These are phyloP conservation scores for Lolium multiflorum DNA, from an alignment of 176 grass and related monocot genomes.

Conservation along the genomic window DNA sequence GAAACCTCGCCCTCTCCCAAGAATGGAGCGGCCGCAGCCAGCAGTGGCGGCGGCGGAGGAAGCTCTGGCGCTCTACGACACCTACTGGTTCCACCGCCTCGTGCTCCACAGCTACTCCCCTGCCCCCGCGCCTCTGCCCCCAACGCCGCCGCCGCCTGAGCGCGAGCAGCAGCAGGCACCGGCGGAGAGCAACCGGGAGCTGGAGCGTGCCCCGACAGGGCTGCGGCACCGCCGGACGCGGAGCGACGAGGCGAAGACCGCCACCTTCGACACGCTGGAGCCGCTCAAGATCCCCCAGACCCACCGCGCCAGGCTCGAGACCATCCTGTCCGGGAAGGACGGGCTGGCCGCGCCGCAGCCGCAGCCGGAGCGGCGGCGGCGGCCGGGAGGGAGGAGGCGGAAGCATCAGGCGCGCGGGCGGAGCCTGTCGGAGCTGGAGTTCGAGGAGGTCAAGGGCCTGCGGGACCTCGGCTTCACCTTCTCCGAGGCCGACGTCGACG, in stretches of 20 bases:
- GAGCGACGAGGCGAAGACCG: constrained; percentile 47
- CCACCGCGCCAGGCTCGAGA: constrained; percentile 54
- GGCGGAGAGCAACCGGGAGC: neutral
- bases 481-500: constrained; percentile 69
- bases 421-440: constrained; percentile 88
- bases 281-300: constrained; percentile 35
- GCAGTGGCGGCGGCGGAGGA: constrained; percentile 30
- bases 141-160: neutral
- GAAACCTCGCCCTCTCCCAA: too few species aligned
- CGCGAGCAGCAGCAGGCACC: neutral
- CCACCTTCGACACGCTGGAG: constrained; percentile 47
- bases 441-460: constrained; percentile 86
- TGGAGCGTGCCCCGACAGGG: neutral
- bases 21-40: constrained; percentile 32
- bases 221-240: constrained; percentile 65
- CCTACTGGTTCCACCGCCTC: constrained; percentile 67
- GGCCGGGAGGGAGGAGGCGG: neutral
- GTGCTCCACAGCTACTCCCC: constrained; percentile 47
- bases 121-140: neutral
- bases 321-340: constrained; percentile 75
- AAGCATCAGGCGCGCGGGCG: constrained; percentile 38
- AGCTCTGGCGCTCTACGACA: constrained; percentile 61
- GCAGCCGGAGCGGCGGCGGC: neutral
- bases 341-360: constrained; percentile 1
- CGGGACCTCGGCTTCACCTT: constrained; percentile 86